Base-by-base conservation (phyloP, 306 rosid species). In the peach (Prunus persica) region DNA sequence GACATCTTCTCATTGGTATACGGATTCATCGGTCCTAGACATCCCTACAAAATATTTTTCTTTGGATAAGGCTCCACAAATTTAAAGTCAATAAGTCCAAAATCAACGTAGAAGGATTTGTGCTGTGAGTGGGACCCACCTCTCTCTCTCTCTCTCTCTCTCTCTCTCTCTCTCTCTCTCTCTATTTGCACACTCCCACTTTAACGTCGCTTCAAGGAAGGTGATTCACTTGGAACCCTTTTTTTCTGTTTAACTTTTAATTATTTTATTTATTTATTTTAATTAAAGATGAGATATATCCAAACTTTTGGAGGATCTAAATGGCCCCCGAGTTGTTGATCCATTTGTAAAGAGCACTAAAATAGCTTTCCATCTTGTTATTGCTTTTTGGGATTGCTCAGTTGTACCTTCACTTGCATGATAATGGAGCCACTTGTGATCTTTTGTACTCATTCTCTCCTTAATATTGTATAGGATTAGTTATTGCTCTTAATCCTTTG, bases 21-120 rank as follows among this genome's bases (percentile, higher is more conserved):
- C 20, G 4, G 78, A 83, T 87, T 38, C 96, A 87, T 55, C 9
- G 86, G 34, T 56, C 46, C 77, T 86, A 75, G 87, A 86, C 89
- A 32, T 1, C 38, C 1, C 38, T 32, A n/a, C 3, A 24, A 7
- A 49, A 11, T 3, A 30, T 67, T 73, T 71, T 4, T 49, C 69
- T 75, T 52, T 75, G 91, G 96, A 90, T 80, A 87, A 83, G 80
- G 62, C 52, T 73, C 58, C 28, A 61, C 27, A 4, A 75, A 0
- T 7, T 38, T 38, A 11, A 83, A 74, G 86, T 90, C 87, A 78
- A 76, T 67, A 4, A 43, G 22, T 19, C 71, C 76, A 63, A 11
- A 20, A 67, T 6, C 24, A 9, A 11, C 5, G 11, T 1, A 22
- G 2, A 51, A 60, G 32, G 55, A 46, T 43, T 32, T 43, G 19